These are phyloP conservation scores for Tetrahymena malaccensis DNA, from an alignment of 73 alveolate genomes.

Conservation along the genomic window DNA sequence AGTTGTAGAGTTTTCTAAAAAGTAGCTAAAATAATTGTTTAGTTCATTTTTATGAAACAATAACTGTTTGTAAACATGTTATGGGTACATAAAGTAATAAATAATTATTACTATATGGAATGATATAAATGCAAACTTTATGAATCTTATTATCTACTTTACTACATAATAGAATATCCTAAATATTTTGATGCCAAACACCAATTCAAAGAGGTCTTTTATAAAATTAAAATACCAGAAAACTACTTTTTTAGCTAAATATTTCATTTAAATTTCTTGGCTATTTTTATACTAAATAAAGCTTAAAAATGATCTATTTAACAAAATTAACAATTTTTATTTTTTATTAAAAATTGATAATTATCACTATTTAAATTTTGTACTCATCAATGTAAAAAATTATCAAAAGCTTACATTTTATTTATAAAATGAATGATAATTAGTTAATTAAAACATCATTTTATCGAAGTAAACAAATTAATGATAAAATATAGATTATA, in stretches of 20 bases:
- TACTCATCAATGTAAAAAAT: no score
- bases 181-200: not conserved
- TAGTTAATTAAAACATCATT: no score
- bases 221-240: not conserved
- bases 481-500: no score
- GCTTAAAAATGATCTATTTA: no score
- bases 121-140: not conserved
- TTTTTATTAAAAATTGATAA: no score
- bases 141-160: not conserved
- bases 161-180: not conserved
- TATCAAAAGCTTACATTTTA: no score
- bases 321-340: no score
- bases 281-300: not conserved
- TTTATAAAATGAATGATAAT: no score
- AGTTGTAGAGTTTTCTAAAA: not conserved
- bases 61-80: not conserved
- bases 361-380: no score
- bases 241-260: not conserved
- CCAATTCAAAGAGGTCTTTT: not conserved
- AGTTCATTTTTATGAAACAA: not conserved
- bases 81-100: not conserved
- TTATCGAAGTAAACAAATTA: no score
- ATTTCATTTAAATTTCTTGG: not conserved
- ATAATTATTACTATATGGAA: not conserved
- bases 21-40: not conserved